Evolutionary conservation across 1,139 yeast species (phyloP).

Genomic region (Scheffersomyces quercinus): DNA sequence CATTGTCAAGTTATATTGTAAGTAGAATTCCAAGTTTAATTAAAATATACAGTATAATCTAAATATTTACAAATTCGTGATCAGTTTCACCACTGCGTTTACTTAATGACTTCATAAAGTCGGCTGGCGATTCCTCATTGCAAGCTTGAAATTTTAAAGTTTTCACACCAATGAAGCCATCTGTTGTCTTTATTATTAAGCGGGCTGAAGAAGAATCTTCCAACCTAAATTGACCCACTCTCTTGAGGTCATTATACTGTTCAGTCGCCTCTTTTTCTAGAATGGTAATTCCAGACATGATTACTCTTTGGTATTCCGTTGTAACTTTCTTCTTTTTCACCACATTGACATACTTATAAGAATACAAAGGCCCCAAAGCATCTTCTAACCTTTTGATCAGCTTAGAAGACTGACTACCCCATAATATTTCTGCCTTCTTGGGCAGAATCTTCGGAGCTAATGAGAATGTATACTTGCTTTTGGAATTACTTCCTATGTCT

Average conservation of each 20-base stretch:
- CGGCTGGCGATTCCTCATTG: conserved; percentile 42
- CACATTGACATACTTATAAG: conserved; percentile 41
- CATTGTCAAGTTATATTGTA: conserved; percentile 46
- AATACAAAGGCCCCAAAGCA: conserved; percentile 61
- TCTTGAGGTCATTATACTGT: conserved; percentile 3
- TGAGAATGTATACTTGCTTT: conserved; percentile 37
- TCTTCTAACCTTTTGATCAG: conserved; percentile 46
- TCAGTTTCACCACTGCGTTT: conserved; percentile 44
- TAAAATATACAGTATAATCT: conserved; percentile 3
- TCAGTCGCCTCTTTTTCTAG: background rate
- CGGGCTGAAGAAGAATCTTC: conserved; percentile 15
- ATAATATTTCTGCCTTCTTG: conserved; percentile 41
- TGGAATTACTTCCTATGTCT: conserved; percentile 4
- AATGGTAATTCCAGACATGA: conserved; percentile 36
- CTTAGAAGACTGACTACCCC: conserved; percentile 41
- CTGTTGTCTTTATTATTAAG: conserved; percentile 42
- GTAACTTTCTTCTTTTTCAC: conserved; percentile 28
- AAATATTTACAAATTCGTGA: conserved; percentile 13
- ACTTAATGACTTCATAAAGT: conserved; percentile 40
- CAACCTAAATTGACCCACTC: conserved; percentile 46
- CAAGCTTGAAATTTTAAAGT: conserved; percentile 57
- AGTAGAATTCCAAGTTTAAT: conserved; percentile 1
- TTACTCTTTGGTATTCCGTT: conserved; percentile 44
- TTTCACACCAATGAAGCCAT: conserved; percentile 39
- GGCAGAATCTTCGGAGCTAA: conserved; percentile 59